Percentiles rank a stretch among this genome's conserved stretches.
Conservation (phyloP, 2,329 filamentous ascomycete species). For the Cordyceps pruinosa region DNA sequence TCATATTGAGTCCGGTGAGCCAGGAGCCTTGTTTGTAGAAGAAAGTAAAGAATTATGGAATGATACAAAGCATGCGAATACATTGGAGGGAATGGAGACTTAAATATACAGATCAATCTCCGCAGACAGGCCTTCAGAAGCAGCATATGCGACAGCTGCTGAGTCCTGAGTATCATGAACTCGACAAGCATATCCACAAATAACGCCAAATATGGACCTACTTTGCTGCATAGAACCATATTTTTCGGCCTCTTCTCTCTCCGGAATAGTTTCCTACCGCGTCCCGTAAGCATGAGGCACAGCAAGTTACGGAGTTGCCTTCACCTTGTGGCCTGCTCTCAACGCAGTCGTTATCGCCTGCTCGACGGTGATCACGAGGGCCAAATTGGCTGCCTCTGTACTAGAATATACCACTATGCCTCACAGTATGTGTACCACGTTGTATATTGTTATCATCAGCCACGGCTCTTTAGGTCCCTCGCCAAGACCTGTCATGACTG, state of each 20-base stretch:
- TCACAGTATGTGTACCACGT: too few species aligned
- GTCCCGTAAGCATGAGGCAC: not conserved
- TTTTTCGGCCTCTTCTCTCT: not conserved
- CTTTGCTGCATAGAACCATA: not conserved
- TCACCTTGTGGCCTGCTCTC: too few species aligned
- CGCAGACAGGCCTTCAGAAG: not conserved
- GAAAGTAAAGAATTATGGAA: too few species aligned
- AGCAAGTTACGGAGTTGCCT: too few species aligned
- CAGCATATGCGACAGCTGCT: not conserved
- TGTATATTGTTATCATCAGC: too few species aligned
- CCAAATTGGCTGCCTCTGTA: too few species aligned
- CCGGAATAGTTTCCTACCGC: not conserved
- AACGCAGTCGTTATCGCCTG: too few species aligned
- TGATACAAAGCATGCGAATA: too few species aligned
- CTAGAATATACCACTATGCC: too few species aligned
- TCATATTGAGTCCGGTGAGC: slow-evolving; percentile 2
- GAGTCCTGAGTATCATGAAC: not conserved
- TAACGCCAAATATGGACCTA: not conserved
- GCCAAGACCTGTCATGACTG: too few species aligned
- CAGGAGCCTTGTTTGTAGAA: not conserved
- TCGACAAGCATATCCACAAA: not conserved
- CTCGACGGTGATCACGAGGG: too few species aligned
- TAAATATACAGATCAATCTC: not conserved
- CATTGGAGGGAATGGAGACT: not conserved
- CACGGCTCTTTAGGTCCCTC: too few species aligned